Conservation (phyloP, 345 rosid genomes). For the sweet orange (Citrus sinensis) region DNA sequence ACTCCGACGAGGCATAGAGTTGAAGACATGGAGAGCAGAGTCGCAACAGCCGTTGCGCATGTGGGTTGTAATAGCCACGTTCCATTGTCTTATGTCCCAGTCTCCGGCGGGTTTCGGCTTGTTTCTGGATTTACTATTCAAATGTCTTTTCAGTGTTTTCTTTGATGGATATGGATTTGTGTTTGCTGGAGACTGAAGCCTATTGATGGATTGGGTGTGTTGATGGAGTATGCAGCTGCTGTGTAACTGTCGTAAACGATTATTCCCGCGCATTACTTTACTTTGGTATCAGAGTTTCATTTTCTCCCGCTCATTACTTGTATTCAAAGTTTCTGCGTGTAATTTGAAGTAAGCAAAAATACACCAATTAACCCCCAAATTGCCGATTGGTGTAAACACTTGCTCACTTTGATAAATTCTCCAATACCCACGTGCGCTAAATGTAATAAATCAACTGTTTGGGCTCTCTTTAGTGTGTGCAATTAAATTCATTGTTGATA, state of each 20-base stretch:
- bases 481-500: too few relatives aligned
- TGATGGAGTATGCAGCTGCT: background rate
- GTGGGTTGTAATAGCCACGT: constrained; percentile 46
- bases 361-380: too few relatives aligned
- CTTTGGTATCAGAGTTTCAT: too few relatives aligned
- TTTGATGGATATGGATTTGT: constrained; percentile 32
- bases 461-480: too few relatives aligned
- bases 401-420: too few relatives aligned
- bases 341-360: too few relatives aligned
- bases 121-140: constrained; percentile 12
- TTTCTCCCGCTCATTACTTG: too few relatives aligned
- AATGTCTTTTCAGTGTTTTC: constrained; percentile 21
- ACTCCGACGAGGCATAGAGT: constrained; percentile 57
- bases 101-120: constrained; percentile 20
- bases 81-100: constrained; percentile 45
- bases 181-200: background rate
- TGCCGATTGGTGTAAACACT: too few relatives aligned
- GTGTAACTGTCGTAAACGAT: constrained; percentile 18
- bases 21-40: constrained; percentile 43
- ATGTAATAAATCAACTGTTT: too few relatives aligned
- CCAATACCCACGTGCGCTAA: too few relatives aligned
- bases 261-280: constrained; percentile 35
- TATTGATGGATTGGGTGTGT: constrained; percentile 7
- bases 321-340: too few relatives aligned
- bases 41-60: constrained; percentile 48